Evolutionary conservation across 2,329 filamentous ascomycete genomes (phyloP), one percentile per base, ranked within the genome.

Genomic region (Fusarium veterinarium): DNA sequence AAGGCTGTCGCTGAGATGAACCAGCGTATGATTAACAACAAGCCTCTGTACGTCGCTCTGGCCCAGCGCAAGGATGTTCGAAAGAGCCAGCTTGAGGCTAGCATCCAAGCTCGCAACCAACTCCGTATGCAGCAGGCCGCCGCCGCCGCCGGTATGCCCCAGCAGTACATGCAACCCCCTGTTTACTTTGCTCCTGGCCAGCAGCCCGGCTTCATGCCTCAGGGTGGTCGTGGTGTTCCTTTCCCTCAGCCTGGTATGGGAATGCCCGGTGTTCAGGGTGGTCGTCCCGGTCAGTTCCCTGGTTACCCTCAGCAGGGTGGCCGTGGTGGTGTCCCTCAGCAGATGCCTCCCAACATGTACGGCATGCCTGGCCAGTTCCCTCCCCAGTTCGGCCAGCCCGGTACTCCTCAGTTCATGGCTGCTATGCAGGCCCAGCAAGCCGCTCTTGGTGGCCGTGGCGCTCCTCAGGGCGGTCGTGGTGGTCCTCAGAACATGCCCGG

Each of bases 1-100:
- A 98, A 98, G 91, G 96, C 96, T 75, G 95, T 99, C 74, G 95
- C 95, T 69, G 96, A 99, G 85, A 98, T 98, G 94, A 99, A 99
- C 89, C 95, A 98, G 89, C 95, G 96, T 84, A 99, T 99, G 96
- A 89, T 98, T 77, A 93, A 95, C 83, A 90, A 90, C 86, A 99
- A 99, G 91, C 96, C 96, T 64, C 89, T 99, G 69, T 99, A 99
- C 82, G 96, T 99, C 79, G 96, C 96, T 78, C 91, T 99, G 75
- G 96, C 96, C 74, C 96, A 99, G 89, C 95, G 96, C 86, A 99
- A 99, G 91, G 96, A 99, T 85, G 95, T 99, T 80, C 95, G 96
- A 85, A 97, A 98, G 91, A 97, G 91, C 87, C 96, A 98, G 89
- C 94, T 99, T 78, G 96, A 99, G 89, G 95, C 95, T 79, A 98